A percentile compares a stretch with the other conserved stretches of the same genome.
phyloP scores from a whole-genome alignment of 2,329 filamentous ascomycete genomes.

The Hypoxylon sp. region DNA sequence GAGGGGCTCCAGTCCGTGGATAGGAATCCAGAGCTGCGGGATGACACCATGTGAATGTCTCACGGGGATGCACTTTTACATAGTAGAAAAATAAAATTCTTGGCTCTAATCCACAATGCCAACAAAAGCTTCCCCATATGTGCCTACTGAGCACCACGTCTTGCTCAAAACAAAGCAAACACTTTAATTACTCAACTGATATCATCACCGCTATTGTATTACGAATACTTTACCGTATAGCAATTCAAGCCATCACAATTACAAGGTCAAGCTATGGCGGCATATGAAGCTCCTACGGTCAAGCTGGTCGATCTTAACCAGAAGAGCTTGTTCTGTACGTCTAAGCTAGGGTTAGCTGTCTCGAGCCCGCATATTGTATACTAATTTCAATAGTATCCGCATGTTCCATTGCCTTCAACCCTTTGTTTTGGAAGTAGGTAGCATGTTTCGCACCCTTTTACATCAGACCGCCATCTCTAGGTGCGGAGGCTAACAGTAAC shows the following conservation, averaged over 20 bases:
- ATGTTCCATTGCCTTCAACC: conserved; percentile 89
- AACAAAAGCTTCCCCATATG: conserved; percentile 2
- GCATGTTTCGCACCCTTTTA: conserved; percentile 11
- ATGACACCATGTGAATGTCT: conserved; percentile 29
- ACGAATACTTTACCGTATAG: not conserved
- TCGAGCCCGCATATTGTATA: conserved; percentile 25
- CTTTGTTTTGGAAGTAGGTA: conserved; percentile 98
- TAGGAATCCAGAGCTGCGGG: conserved; percentile 14
- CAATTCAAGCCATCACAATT: conserved; percentile 1
- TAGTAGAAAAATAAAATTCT: conserved; percentile 19
- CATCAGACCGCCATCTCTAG: conserved; percentile 25
- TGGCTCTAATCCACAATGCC: conserved; percentile 29
- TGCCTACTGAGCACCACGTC: conserved; percentile 25
- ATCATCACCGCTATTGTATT: conserved; percentile 14
- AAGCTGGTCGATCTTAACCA: conserved; percentile 73
- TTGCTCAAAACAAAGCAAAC: conserved; percentile 12
- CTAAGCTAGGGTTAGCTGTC: conserved; percentile 15
- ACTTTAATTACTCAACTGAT: not conserved
- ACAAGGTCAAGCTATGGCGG: conserved; percentile 52
- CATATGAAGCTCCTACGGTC: conserved; percentile 51
- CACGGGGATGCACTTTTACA: not conserved
- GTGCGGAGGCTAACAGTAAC: conserved; percentile 50
- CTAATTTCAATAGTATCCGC: conserved; percentile 73
- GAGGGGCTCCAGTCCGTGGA: conserved; percentile 22
- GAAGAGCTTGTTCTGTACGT: conserved; percentile 73